These are phyloP conservation scores for Angophora floribunda DNA, from an alignment of 345 rosid species.

Conservation along the genomic window DNA sequence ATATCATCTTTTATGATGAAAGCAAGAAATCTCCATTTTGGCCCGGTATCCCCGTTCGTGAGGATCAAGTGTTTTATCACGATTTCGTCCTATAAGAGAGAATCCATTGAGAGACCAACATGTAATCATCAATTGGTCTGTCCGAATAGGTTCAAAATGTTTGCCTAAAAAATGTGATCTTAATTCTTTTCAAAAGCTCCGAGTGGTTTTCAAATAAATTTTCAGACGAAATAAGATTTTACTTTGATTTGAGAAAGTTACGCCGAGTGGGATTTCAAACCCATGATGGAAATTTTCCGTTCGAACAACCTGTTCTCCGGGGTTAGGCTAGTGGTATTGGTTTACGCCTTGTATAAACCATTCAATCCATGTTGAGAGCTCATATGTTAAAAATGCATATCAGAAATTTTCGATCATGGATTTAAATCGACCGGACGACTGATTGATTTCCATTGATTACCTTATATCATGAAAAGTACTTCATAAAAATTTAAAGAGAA, in stretches of 20 bases:
- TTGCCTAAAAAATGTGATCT: not conserved
- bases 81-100: not conserved
- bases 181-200: not conserved
- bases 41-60: not conserved
- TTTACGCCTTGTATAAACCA: not conserved
- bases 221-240: no score
- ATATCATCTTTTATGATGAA: no score
- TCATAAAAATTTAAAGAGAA: not conserved
- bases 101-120: not conserved
- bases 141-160: not conserved
- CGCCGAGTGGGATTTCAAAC: not conserved
- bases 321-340: not conserved
- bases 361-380: not conserved
- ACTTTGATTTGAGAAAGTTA: not conserved
- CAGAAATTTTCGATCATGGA: not conserved
- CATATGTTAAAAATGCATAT: not conserved
- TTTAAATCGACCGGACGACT: not conserved
- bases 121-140: not conserved
- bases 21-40: not conserved
- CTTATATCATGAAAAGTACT: not conserved
- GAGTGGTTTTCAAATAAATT: not conserved
- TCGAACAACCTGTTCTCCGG: not conserved
- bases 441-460: not conserved
- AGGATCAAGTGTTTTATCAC: not conserved
- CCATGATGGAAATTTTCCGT: not conserved